A percentile compares a stretch with the other conserved stretches of the same genome.
phyloP scores from a whole-genome alignment of 2,329 filamentous ascomycete species.

The Aureobasidium musti region DNA sequence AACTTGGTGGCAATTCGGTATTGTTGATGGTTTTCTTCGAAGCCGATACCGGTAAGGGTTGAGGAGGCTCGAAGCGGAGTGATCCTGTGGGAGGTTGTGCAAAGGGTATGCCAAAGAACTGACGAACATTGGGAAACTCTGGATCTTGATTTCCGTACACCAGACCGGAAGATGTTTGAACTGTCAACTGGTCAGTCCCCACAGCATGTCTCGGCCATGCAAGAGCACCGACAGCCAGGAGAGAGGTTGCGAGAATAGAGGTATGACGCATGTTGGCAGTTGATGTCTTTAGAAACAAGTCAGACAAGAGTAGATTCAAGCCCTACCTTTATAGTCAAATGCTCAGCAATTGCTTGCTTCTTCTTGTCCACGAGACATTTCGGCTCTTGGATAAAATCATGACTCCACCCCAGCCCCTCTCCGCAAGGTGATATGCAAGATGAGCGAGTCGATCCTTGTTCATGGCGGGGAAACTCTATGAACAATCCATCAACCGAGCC shows the following conservation, averaged over 20 bases:
- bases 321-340: background rate
- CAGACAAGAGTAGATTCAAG: background rate
- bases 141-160: conserved; percentile 31
- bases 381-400: conserved; percentile 18
- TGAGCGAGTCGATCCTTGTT: conserved; percentile 18
- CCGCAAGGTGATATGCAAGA: conserved; percentile 20
- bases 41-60: conserved; percentile 33
- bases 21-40: conserved; percentile 32
- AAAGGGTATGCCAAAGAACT: conserved; percentile 37
- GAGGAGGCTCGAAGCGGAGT: conserved; percentile 34
- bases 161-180: conserved; percentile 30
- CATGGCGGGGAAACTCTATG: conserved; percentile 23
- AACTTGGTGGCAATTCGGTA: conserved; percentile 37
- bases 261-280: conserved; percentile 12
- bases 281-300: background rate
- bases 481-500: background rate
- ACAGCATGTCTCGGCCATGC: conserved; percentile 1
- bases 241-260: background rate
- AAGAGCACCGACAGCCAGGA: background rate
- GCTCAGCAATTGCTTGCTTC: background rate
- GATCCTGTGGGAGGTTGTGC: conserved; percentile 35
- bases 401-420: conserved; percentile 22
- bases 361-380: background rate
- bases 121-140: conserved; percentile 30
- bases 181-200: background rate